Evolutionary conservation across 768 basidiomycete genomes (phyloP), one percentile per base, ranked within the genome.

Genomic region (Mrakia hoshinonis): DNA sequence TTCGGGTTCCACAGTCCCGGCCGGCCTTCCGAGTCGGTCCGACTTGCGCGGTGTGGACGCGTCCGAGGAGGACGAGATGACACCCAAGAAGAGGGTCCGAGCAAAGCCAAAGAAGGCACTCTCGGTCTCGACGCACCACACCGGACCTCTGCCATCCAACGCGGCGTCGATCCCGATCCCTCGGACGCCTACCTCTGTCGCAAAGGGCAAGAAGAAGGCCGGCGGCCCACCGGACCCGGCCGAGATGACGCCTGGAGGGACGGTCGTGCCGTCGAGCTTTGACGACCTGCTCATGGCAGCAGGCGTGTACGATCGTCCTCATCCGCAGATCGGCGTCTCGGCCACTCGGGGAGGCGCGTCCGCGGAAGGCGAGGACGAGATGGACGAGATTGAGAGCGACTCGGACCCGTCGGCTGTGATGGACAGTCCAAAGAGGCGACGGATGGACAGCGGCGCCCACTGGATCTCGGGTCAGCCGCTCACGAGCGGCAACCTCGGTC

Each of bases 201-300:
- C 46, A 36, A 39, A 70, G 61, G 69, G 58, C 34, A 69, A 69
- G 60, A 60, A 69, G n/a, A 60, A 49, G 34, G 49, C 34, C 29
- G 67, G 49, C 36, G 20, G 20, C 11, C 3, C 47, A 26, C 55
- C 52, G 1, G 47, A 29, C 0, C 49, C 68, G 26, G 20, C 38
- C 20, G 60, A 61, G 58, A 36, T 43, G 31, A 69, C 68, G 9
- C 68, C 68, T 34, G 68, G 68, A 26, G 60, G 69, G 31, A 61
- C 58, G 1, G 58, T 31, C 34, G n/a, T 61, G 31, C 58, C 58
- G 22, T 52, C 67, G 6, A 68, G 55, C 55, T 72, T 72, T 47
- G 64, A 67, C 26, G 70, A 72, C 34, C 65, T 72, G 10, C 63
- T 72, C 31, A 46, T 65, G 46, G 70, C 70, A 5, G 70, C 64